Base-by-base conservation (phyloP, 495 filamentous ascomycete species). In the Neurospora sp. region DNA sequence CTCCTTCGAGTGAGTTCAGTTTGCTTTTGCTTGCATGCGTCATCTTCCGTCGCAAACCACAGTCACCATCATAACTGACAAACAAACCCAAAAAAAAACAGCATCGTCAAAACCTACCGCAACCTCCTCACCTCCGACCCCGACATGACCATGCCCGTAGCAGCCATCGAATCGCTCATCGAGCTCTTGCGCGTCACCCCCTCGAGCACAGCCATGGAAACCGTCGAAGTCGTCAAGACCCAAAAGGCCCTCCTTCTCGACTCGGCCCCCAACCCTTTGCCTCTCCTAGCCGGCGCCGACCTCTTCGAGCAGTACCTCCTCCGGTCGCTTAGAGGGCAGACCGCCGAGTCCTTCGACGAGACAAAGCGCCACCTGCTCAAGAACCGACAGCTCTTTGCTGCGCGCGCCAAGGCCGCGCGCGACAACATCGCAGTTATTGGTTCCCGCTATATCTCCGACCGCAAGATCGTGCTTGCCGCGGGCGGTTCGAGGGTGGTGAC, bases 231-330 rank as follows among this genome's bases (percentile, higher is more conserved):
- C 38, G 89, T 99, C 74, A 89, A 90, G 78, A 88, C 87, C 38
- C 90, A 93, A 73, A 81, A 80, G 71, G 93, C 92, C 73, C 81
- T 85, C 10, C 88, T 90, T 75, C 87, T 99, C 73, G 83, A 84
- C 71, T 86, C 90, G 17, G 89, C 94, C 54, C 85, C 92, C 4
- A 98, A 99, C 82, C 92, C 94, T 17, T 93, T 98, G 75, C 92
- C 94, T 36, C 87, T 98, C 28, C 93, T 92, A 40, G 96, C 96
- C 70, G 96, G 96, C 76, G 97, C 95, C 76, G 94, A 98, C 81
- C 88, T 98, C 73, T 98, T 98, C 85, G 94, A 96, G 81, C 90
- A 94, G 78, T 99, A 95, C 82, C 89, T 99, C 69, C 91, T 97
- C 73, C 77, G 80, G 73, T 84, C 83, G 80, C 84, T 87, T 79